Base-by-base conservation (phyloP, 1,284 basidiomycete genomes). In the Microbotryum silenes-acaulis region DNA sequence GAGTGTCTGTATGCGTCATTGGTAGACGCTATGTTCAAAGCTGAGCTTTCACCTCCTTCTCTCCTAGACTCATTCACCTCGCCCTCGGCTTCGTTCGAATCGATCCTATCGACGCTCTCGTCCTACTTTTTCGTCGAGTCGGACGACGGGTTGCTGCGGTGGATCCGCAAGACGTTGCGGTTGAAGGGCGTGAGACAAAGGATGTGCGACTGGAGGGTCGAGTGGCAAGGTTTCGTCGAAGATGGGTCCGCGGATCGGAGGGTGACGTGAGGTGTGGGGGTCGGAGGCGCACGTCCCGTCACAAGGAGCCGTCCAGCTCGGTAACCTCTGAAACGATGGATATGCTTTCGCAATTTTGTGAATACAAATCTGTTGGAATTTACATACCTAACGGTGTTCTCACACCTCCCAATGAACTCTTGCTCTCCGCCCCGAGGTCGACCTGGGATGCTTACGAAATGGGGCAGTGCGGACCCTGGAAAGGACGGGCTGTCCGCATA, bases 71-170 rank as follows among this genome's bases (percentile, higher is more conserved):
- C 88, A 62, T 86, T 91, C 67, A 84, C 85, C 6, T 82, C 87
- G 10, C 77, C 77, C 33, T 74, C 82, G 20, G 90, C 91, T n/a
- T 88, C 83, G 67, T 96, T 97, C 74, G 92, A 97, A 76, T 91
- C 87, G 4, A 85, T 94, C 45, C 78, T 96, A 10, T 91, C 89
- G 14, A 78, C 92, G 27, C 77, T 97, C 4, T 92, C 89, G 2
- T 91, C 89, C 9, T 93, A 90, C 77, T 97, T 93, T 72, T 84
- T 94, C 6, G 87, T 89, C 1, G 87, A 92, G 74, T 85, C 90
- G 72, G 91, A 96, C 67, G 83, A 96, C 71, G 78, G 78, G 1
- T 78, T 93, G 47, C 76, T 96, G 69, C 75, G 78, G 1, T 97
- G 91, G 91, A 84, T 94, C 57, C 81, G 83, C 68, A 84, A 82